A percentile compares a stretch with the other conserved stretches of the same genome.
These are phyloP conservation scores for Tolypocladium guangdongense DNA, from an alignment of 2,329 filamentous ascomycete genomes.

Conservation along the genomic window DNA sequence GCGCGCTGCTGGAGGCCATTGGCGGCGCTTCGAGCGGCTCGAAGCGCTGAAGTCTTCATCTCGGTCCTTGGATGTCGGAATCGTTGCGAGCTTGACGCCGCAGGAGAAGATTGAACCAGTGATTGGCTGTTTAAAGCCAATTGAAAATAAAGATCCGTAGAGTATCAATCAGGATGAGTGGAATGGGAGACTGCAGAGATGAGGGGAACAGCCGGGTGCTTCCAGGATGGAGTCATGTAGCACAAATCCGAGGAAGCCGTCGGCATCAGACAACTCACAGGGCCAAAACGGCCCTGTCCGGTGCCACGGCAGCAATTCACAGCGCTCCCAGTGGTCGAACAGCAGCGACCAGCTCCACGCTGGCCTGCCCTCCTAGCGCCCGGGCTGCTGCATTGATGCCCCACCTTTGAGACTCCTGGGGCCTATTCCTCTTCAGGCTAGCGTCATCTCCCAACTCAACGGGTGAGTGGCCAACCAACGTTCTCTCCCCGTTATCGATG, in stretches of 20 bases:
- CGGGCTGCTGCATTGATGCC: no score
- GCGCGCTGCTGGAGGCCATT: slow-evolving; percentile 28
- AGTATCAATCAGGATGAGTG: not conserved
- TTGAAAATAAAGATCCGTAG: not conserved
- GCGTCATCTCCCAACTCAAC: not conserved
- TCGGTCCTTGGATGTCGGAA: slow-evolving; percentile 3
- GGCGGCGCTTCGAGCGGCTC: slow-evolving; percentile 21
- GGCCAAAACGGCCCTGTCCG: not conserved
- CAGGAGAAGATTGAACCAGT: not conserved
- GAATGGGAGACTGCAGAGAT: not conserved
- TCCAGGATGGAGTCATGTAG: not conserved
- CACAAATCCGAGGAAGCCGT: not conserved
- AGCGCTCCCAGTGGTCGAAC: not conserved
- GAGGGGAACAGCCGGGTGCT: not conserved
- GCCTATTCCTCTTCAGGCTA: not conserved
- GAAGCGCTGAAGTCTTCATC: slow-evolving; percentile 24
- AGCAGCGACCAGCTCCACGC: not conserved
- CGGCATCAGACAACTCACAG: not conserved
- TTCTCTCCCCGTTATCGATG: not conserved
- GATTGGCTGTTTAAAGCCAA: not conserved
- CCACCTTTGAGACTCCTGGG: no score
- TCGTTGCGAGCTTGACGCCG: no score
- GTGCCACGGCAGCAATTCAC: not conserved
- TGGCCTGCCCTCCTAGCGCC: no score
- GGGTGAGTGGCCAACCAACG: not conserved